Evolutionary conservation across 1,284 basidiomycete species (phyloP).

Genomic region (Amylostereum areolatum): DNA sequence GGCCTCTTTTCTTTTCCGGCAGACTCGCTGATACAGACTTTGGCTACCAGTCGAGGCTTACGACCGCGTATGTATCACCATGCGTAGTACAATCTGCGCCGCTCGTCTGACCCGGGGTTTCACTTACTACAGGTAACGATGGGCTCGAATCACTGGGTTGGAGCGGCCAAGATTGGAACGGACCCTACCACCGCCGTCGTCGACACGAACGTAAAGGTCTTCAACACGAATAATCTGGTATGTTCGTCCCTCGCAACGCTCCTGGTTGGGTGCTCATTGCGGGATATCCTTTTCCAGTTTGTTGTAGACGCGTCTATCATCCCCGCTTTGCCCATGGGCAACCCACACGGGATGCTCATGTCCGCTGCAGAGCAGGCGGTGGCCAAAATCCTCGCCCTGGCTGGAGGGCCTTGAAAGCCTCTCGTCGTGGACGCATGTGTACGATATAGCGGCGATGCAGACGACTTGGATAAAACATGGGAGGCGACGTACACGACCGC

Average conservation of each 20-base stretch:
- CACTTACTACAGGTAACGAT: constrained; percentile 20
- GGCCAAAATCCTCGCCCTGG: constrained; percentile 45
- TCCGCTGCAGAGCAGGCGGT: constrained; percentile 48
- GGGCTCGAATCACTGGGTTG: constrained; percentile 58
- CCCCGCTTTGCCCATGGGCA: constrained; percentile 43
- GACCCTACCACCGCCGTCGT: constrained; percentile 37
- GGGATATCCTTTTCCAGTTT: constrained; percentile 20
- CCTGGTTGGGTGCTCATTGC: constrained; percentile 1
- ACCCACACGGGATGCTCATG: constrained; percentile 51
- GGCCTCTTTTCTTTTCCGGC: background rate
- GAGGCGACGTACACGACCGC: no score
- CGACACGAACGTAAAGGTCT: constrained; percentile 52
- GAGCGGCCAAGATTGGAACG: constrained; percentile 43
- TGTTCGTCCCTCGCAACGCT: constrained; percentile 14
- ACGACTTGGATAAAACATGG: no score
- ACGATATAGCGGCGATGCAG: no score
- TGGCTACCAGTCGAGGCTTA: constrained; percentile 38
- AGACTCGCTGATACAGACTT: background rate
- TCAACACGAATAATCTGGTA: constrained; percentile 51
- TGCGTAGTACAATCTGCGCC: background rate
- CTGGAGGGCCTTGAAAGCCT: constrained; percentile 39
- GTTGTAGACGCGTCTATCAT: constrained; percentile 34
- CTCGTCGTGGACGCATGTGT: no score
- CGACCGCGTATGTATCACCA: constrained; percentile 27
- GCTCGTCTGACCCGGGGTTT: background rate